These are phyloP conservation scores for Phytophthora tentaculata DNA, from an alignment of 352 stramenopile species.

Conservation along the genomic window DNA sequence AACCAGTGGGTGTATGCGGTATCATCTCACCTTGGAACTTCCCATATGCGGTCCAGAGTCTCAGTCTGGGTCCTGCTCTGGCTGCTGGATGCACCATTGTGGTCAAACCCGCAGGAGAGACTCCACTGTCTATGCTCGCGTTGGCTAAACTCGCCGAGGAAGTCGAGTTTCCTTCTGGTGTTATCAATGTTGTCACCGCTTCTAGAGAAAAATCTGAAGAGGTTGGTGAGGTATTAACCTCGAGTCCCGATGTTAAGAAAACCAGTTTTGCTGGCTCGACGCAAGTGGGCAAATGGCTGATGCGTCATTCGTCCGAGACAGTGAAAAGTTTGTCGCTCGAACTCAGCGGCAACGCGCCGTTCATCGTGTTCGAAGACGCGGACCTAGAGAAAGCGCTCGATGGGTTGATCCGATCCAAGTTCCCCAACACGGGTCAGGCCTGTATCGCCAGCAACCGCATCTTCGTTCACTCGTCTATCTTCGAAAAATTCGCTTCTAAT, in stretches of 20 bases:
- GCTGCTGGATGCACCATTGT: slow-evolving; percentile 94
- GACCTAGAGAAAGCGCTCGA: slow-evolving; percentile 76
- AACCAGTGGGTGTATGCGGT: slow-evolving; percentile 94
- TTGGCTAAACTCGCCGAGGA: slow-evolving; percentile 89
- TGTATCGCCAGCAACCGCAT: slow-evolving; percentile 89
- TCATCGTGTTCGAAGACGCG: slow-evolving; percentile 91
- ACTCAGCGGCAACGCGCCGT: slow-evolving; percentile 89
- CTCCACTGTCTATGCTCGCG: slow-evolving; percentile 94
- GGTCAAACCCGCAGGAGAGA: slow-evolving; percentile 97
- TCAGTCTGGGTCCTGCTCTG: slow-evolving; percentile 93
- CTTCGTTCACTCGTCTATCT: slow-evolving; percentile 92
- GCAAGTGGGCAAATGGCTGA: slow-evolving; percentile 75
- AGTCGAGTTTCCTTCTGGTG: slow-evolving; percentile 79
- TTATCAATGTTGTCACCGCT: slow-evolving; percentile 88
- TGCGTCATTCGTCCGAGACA: slow-evolving; percentile 69
- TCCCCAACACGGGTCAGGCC: slow-evolving; percentile 84
- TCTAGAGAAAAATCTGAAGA: slow-evolving; percentile 59
- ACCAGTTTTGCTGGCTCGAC: slow-evolving; percentile 89
- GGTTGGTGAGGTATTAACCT: slow-evolving; percentile 77
- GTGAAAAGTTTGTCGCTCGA: slow-evolving; percentile 82
- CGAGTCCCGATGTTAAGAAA: slow-evolving; percentile 78
- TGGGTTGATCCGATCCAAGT: slow-evolving; percentile 76
- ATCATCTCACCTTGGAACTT: slow-evolving; percentile 99
- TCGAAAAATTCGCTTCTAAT: slow-evolving; percentile 90
- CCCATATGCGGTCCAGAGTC: slow-evolving; percentile 96